Percentiles rank a stretch among this genome's conserved stretches.
Evolutionary conservation across 2,329 filamentous ascomycete genomes (phyloP).

Genomic region (Akanthomyces uredinophilus): DNA sequence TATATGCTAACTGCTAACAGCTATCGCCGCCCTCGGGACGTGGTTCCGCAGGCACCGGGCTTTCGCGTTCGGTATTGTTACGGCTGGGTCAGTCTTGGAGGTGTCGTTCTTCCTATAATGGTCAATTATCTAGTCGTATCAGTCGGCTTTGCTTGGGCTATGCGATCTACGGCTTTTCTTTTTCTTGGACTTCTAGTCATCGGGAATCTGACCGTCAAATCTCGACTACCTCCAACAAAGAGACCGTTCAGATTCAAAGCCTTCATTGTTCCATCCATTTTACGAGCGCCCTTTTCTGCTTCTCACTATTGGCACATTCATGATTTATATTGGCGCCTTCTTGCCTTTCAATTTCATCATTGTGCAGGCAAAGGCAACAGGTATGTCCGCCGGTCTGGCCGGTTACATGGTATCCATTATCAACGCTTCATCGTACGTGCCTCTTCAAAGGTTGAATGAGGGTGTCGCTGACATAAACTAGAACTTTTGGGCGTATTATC

Average conservation of each 20-base stretch:
- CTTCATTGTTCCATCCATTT: slow-evolving; percentile 38
- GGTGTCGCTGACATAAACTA: background rate
- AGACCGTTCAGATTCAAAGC: slow-evolving; percentile 34
- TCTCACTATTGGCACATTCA: slow-evolving; percentile 23
- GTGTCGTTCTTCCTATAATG: slow-evolving; percentile 40
- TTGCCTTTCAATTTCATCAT: slow-evolving; percentile 14
- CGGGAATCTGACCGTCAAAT: slow-evolving; percentile 28
- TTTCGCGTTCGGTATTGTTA: slow-evolving; percentile 53
- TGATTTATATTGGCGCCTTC: slow-evolving; percentile 18
- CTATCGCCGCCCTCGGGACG: slow-evolving; percentile 49
- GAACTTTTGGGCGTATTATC: background rate
- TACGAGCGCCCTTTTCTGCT: slow-evolving; percentile 35
- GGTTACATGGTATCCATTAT: slow-evolving; percentile 6
- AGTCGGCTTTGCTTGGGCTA: slow-evolving; percentile 40
- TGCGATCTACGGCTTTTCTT: slow-evolving; percentile 55
- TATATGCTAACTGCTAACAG: background rate
- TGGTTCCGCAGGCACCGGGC: slow-evolving; percentile 53
- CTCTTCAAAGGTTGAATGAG: background rate
- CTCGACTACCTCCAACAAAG: slow-evolving; percentile 34
- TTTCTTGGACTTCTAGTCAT: slow-evolving; percentile 35
- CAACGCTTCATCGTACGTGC: background rate
- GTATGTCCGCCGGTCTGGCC: background rate
- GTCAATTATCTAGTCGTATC: slow-evolving; percentile 20
- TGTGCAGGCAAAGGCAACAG: slow-evolving; percentile 1
- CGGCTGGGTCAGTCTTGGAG: slow-evolving; percentile 50